Conservation (phyloP, 2,329 filamentous ascomycete species). For the Botryotinia narcissicola region DNA sequence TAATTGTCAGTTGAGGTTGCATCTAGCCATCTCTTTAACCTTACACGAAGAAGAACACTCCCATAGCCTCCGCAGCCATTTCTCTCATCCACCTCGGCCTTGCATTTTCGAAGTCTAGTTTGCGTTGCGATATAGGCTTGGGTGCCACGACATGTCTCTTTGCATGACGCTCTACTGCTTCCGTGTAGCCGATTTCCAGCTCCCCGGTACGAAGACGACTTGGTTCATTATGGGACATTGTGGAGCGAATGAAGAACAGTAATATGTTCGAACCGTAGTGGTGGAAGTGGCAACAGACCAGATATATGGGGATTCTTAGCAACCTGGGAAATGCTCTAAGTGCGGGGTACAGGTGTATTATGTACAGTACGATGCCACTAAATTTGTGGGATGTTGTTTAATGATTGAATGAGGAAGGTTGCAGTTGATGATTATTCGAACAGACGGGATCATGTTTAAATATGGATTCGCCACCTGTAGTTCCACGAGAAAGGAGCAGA, state of each 20-base stretch:
- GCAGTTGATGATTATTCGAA: neutral
- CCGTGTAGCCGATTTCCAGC: constrained; percentile 52
- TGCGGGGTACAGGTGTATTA: constrained; percentile 8
- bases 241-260: neutral
- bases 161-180: constrained; percentile 51
- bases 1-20: constrained; percentile 28
- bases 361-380: neutral
- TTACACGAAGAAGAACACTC: constrained; percentile 55
- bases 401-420: constrained; percentile 9
- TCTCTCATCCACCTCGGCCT: constrained; percentile 54
- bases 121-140: constrained; percentile 52
- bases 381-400: neutral
- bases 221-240: constrained; percentile 23
- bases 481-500: neutral
- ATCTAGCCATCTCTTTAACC: neutral
- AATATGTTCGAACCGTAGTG: neutral
- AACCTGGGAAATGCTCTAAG: neutral
- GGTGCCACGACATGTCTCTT: constrained; percentile 49
- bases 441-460: constrained; percentile 1
- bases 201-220: constrained; percentile 32
- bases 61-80: constrained; percentile 54
- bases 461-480: neutral
- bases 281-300: neutral
- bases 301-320: neutral
- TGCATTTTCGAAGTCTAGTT: constrained; percentile 52